Evolutionary conservation across 202 grass and related monocot genomes (phyloP).

Genomic region (Bolboschoenoplectus hybrid): DNA sequence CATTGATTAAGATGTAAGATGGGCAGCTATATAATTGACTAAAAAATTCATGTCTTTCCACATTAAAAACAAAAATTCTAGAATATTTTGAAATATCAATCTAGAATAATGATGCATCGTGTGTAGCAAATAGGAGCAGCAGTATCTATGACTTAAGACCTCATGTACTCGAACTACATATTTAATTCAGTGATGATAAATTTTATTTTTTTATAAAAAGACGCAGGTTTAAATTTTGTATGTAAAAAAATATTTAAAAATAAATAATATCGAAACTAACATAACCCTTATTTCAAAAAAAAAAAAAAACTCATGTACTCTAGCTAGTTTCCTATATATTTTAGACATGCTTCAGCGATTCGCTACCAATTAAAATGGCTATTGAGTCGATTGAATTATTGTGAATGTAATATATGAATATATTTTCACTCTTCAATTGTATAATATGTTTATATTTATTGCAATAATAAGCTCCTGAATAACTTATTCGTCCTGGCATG

Average conservation of each 20-base stretch:
- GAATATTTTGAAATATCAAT: background rate
- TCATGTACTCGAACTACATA: background rate
- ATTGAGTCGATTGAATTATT: background rate
- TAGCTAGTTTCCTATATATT: no score
- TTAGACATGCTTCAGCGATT: background rate
- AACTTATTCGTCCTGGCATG: background rate
- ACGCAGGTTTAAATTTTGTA: no score
- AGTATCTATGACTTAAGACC: background rate
- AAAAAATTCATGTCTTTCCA: background rate
- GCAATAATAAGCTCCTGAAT: background rate
- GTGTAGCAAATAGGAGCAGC: background rate
- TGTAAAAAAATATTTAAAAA: no score
- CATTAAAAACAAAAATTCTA: background rate
- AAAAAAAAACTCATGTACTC: no score
- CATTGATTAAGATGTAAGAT: constrained; percentile 11
- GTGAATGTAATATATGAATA: background rate
- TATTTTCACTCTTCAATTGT: background rate
- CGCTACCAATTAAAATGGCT: background rate
- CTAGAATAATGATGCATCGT: background rate
- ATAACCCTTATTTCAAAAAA: no score
- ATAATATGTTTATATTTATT: background rate
- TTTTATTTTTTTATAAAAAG: no score
- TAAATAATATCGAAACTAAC: no score
- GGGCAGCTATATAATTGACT: constrained; percentile 7
- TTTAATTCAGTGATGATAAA: no score